phyloP scores from a whole-genome alignment of 495 filamentous ascomycete genomes.

The Oidiodendron maius region DNA sequence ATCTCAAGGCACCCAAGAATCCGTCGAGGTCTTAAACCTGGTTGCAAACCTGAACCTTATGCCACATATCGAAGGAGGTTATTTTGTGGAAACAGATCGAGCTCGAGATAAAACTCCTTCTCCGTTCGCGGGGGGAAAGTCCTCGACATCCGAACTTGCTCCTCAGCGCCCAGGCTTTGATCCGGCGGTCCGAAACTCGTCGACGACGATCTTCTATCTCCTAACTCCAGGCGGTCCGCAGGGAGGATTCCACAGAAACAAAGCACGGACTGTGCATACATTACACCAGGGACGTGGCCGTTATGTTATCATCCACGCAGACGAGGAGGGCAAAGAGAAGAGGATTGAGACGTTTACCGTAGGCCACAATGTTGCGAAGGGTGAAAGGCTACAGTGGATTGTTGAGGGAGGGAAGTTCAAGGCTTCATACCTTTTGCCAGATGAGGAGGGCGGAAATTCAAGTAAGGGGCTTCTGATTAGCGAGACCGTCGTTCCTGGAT shows the following conservation, averaged over 20 bases:
- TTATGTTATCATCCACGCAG: conserved; percentile 55
- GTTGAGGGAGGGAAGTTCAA: conserved; percentile 63
- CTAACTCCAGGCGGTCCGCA: conserved; percentile 50
- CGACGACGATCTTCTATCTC: conserved; percentile 55
- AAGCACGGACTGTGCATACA: conserved; percentile 54
- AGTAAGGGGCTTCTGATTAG: conserved; percentile 52
- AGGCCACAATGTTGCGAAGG: conserved; percentile 45
- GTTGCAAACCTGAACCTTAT: conserved; percentile 39
- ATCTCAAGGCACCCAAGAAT: conserved; percentile 25
- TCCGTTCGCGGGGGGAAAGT: conserved; percentile 33
- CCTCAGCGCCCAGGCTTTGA: conserved; percentile 27
- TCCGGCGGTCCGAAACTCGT: conserved; percentile 35
- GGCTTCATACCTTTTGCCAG: conserved; percentile 49
- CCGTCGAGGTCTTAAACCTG: conserved; percentile 28
- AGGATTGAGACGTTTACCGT: conserved; percentile 57
- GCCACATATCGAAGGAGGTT: conserved; percentile 59
- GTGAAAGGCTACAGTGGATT: conserved; percentile 61
- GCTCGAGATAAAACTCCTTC: conserved; percentile 41
- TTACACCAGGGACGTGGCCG: conserved; percentile 52
- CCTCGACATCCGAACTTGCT: conserved; percentile 11
- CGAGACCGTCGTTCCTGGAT: conserved; percentile 63
- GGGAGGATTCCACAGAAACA: conserved; percentile 56
- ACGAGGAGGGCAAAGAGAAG: conserved; percentile 35
- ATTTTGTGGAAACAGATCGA: conserved; percentile 58
- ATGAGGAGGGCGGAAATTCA: conserved; percentile 30